Base-by-base conservation (phyloP, 164 flowering plant genomes). In the Umbilicus rupestris region DNA sequence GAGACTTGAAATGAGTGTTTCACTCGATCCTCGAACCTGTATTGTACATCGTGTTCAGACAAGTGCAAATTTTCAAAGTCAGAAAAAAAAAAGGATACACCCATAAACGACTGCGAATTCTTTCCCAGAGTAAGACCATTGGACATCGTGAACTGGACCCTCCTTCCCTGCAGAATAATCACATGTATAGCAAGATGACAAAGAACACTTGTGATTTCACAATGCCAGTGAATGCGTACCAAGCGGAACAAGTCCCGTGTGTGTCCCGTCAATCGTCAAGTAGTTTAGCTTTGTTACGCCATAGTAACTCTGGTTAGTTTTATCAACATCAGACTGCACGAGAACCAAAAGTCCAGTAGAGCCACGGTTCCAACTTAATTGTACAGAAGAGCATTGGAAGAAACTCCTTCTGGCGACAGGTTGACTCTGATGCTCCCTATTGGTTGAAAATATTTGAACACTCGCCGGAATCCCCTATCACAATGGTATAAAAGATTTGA, bases 61-160 rank as follows among this genome's bases (percentile, higher is more conserved):
- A 31, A 31, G 2, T 17, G 41, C n/a, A n/a, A 60, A 60, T 3
- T 49, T 49, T 47, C 22, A 7, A 14, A 35, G 29, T 24, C 19
- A 24, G 3, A 22, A 52, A 35, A 22, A 52, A 35, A 58, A 31
- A 81, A 89, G 95, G 96, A 95, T 95, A 92, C 99, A 89, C 69
- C 99, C 99, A 81, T 95, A 95, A 70, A 92, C 93, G 70, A 84
- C 99, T 35, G 94, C 96, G 79, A 95, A 95, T 77, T 92, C 92
- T 52, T 83, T 81, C 69, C 99, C 97, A 62, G 86, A 79, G 69
- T 68, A 71, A 14, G 99, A 95, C 99, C 99, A 95, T 37, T 80
- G 97, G 76, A 86, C 96, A 85, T 95, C 97, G 76, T 92, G 97
- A 69, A 95, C 77, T 59, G 97, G 97, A 28, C 97, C 97, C 72